Evolutionary conservation across 495 filamentous ascomycete species (phyloP), one percentile per base, ranked within the genome.

Genomic region (Collariella sp.): DNA sequence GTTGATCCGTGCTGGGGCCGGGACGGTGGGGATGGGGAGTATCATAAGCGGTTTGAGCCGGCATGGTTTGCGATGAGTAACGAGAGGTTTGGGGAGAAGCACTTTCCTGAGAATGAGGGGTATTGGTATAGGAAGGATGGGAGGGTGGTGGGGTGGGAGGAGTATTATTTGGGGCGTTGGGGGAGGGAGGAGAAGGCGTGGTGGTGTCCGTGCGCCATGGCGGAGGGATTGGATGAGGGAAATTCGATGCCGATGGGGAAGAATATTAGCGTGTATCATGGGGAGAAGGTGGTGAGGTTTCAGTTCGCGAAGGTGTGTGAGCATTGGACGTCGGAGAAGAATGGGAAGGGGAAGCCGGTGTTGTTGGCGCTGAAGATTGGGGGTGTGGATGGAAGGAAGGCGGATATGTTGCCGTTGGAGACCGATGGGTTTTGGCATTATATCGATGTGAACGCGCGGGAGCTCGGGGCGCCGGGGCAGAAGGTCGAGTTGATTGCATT

Each of bases 1-100:
- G 75, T 97, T 36, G 93, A 98, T 61, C 56, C 83, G 3, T 96
- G 93, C 66, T 98, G 93, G 93, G 93, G 93, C 36, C 89, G 91
- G 0, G 93, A 93, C 65, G 85, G 44, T 70, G 65, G 68, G 79
- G 39, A 41, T 67, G 60, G 34, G 50, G 69, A 59, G 69, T 97
- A 93, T 69, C 71, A 71, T 33, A 78, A 84, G 56, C 57, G 64
- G n/a, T 93, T 96, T 65, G 77, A 73, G 2, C 79, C 90, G 1
- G 63, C 72, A 9, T 71, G 77, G 62, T 98, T 98, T 69, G 85
- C 78, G n/a, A 78, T 83, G 66, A 69, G 77, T n/a, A 95, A 95
- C 63, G 83, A 88, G 36, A 79, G 85, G 18, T 94, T 98, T 60
- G 89, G 89, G 0, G 65, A 79, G 3, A 77, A 74, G 19, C 93